A percentile compares a stretch with the other conserved stretches of the same genome.
phyloP scores from a whole-genome alignment of 208 protist species.

The Crithidia expoeki region DNA sequence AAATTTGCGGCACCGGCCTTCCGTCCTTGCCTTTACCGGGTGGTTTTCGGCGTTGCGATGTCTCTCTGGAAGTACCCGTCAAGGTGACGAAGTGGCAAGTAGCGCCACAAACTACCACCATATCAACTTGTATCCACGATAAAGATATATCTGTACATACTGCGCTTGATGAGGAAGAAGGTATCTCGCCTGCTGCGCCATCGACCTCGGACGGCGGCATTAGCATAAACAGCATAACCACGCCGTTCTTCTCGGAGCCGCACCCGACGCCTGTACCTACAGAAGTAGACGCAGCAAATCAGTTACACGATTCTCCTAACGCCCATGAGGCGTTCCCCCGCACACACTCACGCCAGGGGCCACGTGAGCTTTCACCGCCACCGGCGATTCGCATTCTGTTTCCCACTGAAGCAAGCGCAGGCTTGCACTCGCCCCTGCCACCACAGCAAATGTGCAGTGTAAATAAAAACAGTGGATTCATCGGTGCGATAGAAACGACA shows the following conservation, averaged over 20 bases:
- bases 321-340: background rate
- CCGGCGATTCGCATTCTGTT: conserved; percentile 34
- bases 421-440: background rate
- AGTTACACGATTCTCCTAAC: background rate
- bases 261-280: no score
- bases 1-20: background rate
- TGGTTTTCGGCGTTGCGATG: conserved; percentile 3
- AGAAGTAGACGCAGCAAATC: background rate
- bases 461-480: background rate
- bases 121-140: no score
- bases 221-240: conserved; percentile 15
- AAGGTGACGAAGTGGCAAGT: conserved; percentile 10
- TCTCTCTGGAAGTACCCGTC: background rate
- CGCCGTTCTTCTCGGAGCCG: background rate
- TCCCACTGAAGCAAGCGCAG: background rate
- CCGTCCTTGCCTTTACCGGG: background rate
- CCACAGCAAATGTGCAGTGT: background rate
- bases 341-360: background rate
- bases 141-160: background rate
- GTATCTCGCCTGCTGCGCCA: conserved; percentile 1
- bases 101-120: background rate
- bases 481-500: background rate
- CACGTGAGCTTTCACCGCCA: conserved; percentile 11
- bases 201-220: conserved; percentile 19
- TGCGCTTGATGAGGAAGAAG: background rate